phyloP scores from a whole-genome alignment of 768 basidiomycete species.

The Lactarius quietus region DNA sequence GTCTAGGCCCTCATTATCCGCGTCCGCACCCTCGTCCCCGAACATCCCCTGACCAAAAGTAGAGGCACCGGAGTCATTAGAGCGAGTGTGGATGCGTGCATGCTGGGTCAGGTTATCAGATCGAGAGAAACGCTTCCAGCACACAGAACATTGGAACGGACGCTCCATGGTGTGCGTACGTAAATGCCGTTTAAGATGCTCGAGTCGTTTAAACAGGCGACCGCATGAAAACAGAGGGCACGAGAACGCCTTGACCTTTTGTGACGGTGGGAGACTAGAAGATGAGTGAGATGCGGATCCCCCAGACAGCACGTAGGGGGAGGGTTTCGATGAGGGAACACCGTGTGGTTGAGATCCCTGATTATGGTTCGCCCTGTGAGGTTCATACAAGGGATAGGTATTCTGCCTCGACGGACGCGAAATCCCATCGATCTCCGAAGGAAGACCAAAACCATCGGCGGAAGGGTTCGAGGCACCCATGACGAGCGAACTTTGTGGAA shows the following conservation, averaged over 20 bases:
- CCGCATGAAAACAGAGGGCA: conserved; percentile 86
- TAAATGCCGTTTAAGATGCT: conserved; percentile 85
- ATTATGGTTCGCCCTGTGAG: conserved; percentile 8
- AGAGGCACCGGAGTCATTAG: conserved; percentile 30
- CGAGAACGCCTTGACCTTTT: conserved; percentile 56
- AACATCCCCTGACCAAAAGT: conserved; percentile 7
- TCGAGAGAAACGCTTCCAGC: conserved; percentile 80
- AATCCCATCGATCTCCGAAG: conserved; percentile 13
- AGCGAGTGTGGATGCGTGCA: conserved; percentile 68
- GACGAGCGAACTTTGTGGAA: conserved; percentile 15
- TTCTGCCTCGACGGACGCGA: conserved; percentile 22
- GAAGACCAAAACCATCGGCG: not conserved
- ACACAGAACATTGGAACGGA: conserved; percentile 71
- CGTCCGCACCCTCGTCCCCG: conserved; percentile 32
- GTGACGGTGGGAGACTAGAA: conserved; percentile 24
- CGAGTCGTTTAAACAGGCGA: conserved; percentile 85
- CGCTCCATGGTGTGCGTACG: conserved; percentile 88
- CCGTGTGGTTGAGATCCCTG: conserved; percentile 10
- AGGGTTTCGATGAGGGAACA: conserved; percentile 23
- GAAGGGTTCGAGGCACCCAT: conserved; percentile 4
- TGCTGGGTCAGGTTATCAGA: conserved; percentile 90
- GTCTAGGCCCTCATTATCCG: conserved; percentile 36
- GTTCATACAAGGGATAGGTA: conserved; percentile 23
- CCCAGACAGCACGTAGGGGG: conserved; percentile 28
- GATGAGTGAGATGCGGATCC: conserved; percentile 23